Conservation (phyloP, 2,329 filamentous ascomycete genomes). For the Hymenoscyphus infarciens region DNA sequence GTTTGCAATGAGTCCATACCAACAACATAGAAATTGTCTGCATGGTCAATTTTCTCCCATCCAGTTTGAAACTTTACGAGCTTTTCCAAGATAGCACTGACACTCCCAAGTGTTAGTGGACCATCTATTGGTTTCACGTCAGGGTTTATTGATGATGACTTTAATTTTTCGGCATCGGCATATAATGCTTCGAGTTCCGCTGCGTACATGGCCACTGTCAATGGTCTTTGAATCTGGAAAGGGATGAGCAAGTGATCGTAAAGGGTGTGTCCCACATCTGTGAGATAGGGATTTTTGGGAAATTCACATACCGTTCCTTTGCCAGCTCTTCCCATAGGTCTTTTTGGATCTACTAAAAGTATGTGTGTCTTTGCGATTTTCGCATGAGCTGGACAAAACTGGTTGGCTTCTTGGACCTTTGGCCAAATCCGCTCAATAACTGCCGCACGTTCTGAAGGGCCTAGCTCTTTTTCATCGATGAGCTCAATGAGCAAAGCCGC, state of each 20-base stretch:
- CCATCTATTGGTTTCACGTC: not conserved
- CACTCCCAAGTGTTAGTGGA: not conserved
- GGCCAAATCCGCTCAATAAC: conserved; percentile 30
- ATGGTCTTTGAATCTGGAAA: conserved; percentile 31
- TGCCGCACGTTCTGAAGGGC: not conserved
- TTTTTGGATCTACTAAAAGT: conserved; percentile 31
- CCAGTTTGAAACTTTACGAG: not conserved
- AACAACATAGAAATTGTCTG: conserved; percentile 11
- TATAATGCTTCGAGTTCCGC: conserved; percentile 37
- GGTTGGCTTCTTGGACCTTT: conserved; percentile 35
- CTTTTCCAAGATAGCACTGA: not conserved
- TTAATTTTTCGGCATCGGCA: conserved; percentile 11
- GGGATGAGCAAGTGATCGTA: not conserved
- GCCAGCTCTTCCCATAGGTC: conserved; percentile 36
- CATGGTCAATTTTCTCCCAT: conserved; percentile 18
- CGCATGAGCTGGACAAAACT: conserved; percentile 31
- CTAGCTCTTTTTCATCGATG: conserved; percentile 25
- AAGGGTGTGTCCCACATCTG: not conserved
- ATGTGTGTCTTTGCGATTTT: conserved; percentile 33
- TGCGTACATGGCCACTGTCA: conserved; percentile 34
- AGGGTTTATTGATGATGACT: not conserved
- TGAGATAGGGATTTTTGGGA: too few relatives aligned
- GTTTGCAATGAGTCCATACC: conserved; percentile 16
- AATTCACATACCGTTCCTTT: conserved; percentile 38
- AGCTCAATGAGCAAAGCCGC: not conserved